Base-by-base conservation (phyloP, 768 basidiomycete species). In the Botryobasidium botryosum region DNA sequence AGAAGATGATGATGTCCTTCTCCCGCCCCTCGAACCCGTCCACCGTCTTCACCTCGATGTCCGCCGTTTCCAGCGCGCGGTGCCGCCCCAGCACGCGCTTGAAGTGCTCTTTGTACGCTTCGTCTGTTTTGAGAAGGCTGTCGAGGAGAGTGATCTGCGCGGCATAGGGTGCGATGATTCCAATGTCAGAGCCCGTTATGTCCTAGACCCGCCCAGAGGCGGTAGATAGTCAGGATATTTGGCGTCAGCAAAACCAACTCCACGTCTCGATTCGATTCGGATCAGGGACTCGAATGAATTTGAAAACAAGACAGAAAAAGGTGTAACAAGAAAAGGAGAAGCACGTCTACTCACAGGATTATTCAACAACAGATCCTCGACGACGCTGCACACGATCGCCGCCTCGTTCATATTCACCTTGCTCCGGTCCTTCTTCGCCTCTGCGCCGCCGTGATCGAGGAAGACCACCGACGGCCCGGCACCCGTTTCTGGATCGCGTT, bases 11-110 rank as follows among this genome's bases (percentile, higher is more conserved):
- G 33, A 92, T 75, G 25, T 86, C 80, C 63, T 92, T 92, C 64
- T 94, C 86, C 36, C 86, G 71, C 10, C 88, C 88, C 59, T 94
- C 86, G 58, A 91, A 94, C 17, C 88, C 88, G 53, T 94, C 88
- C 12, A 94, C 88, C 0, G 88, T 92, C 64, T 83, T 85, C 54
- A 92, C 71, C 59, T 92, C 88, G 42, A 94, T 69, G 43, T 71
- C 58, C 0, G 62, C 55, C 5, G 86, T 59, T 51, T 90, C 76
- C 61, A 70, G 64, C 17, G 68, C 74, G 21, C 85, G 75, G 37
- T 68, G 68, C 12, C 68, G 60, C 18, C 86, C 87, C 20, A 91
- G 66, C 0, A 73, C 68, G 5, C 60, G 55, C 31, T 61, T 58
- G 56, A 87, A 80, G 0, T 76, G 73, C 40, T 58, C 58, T 33